Base-by-base conservation (phyloP, 768 basidiomycete genomes). In the Tephrocybe sp. region DNA sequence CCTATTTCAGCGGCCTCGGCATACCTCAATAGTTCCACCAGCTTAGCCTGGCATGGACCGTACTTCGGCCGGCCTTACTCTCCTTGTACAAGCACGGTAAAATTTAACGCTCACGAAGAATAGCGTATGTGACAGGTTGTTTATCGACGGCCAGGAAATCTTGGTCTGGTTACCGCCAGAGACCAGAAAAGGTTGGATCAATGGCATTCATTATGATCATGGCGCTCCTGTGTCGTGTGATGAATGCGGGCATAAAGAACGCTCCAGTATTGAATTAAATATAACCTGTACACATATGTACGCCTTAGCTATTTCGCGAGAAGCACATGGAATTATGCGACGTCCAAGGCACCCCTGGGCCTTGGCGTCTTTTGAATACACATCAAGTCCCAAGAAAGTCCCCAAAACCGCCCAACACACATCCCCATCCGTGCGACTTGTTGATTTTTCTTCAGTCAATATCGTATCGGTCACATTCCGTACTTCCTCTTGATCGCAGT, bases 401-500 rank as follows among this genome's bases (percentile, higher is more conserved):
- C n/a, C 21, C 28, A 16, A n/a, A 32, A 44, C 18, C 18, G 18
- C 12, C 36, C 36, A 38, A 37, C 31, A 27, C 32, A 30, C 27
- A 44, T 36, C 46, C 24, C 37, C 46, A 25, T 47, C 40, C 26
- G 25, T 44, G 13, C 13, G 24, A 26, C 25, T 46, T 28, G 28
- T 30, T 31, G 32, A 32, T 40, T 47, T 54, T 45, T 12, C 37
- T 27, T 25, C 32, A 27, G 49, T 42, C 32, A 45, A 11, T 3
- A 25, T 41, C 26, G 35, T 8, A 19, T 44, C 18, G 9, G 24
- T 75, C 56, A 76, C 70, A 83, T 76, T 61, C 86, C 79, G 60
- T 90, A 90, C 62, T 85, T 89, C 69, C 79, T 77, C 68, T 81
- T 84, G 52, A 92, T 70, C 37, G 89, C 84, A 40, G 72, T 69